Percentiles rank a stretch among this genome's conserved stretches.
phyloP scores from a whole-genome alignment of 345 rosid genomes.

The Arabis hirsuta region DNA sequence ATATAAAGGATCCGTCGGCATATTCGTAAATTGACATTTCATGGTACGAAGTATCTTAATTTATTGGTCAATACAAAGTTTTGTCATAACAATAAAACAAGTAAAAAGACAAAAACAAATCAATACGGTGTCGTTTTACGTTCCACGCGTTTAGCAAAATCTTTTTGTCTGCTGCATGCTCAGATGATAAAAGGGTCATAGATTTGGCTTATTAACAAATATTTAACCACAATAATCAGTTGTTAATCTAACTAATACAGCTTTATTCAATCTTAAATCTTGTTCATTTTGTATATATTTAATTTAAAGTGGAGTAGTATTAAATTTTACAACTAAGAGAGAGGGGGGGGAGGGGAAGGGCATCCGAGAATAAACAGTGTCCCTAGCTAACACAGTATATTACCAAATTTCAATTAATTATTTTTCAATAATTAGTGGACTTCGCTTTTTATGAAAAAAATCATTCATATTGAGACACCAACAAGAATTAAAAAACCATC shows the following conservation, averaged over 20 bases:
- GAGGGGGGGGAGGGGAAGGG: conserved; percentile 13
- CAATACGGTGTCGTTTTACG: conserved; percentile 30
- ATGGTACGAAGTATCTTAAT: conserved; percentile 27
- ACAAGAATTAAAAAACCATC: neutral
- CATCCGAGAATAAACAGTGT: conserved; percentile 30
- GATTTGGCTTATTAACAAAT: conserved; percentile 33
- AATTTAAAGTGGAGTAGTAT: neutral
- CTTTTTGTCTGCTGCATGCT: conserved; percentile 39
- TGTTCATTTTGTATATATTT: neutral
- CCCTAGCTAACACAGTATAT: conserved; percentile 28
- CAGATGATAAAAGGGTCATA: conserved; percentile 19
- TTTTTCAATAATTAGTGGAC: conserved; percentile 30
- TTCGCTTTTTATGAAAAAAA: conserved; percentile 20
- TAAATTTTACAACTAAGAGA: conserved; percentile 2
- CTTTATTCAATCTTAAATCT: conserved; percentile 10
- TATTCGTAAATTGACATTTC: conserved; percentile 42
- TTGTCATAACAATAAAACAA: conserved; percentile 34
- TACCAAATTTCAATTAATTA: conserved; percentile 8
- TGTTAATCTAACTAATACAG: conserved; percentile 3
- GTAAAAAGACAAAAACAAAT: conserved; percentile 32
- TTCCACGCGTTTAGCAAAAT: conserved; percentile 38
- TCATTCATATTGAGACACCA: conserved; percentile 27
- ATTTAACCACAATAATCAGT: conserved; percentile 37
- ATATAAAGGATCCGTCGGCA: conserved; percentile 35
- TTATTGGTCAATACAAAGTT: conserved; percentile 36